phyloP scores from a whole-genome alignment of 768 basidiomycete species.

The Leccinum fibrillosum region DNA sequence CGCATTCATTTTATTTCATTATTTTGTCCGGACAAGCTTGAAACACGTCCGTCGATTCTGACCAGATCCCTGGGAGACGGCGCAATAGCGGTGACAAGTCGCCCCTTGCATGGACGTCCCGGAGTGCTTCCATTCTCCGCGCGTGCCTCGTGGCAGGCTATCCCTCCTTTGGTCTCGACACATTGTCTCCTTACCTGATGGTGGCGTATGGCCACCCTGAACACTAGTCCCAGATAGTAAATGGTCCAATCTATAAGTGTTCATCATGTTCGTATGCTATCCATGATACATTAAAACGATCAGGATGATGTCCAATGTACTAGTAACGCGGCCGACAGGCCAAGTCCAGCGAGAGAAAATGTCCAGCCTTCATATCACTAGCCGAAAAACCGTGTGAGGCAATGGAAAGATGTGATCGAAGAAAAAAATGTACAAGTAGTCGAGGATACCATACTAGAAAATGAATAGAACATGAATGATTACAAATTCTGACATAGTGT shows the following conservation, averaged over 20 bases:
- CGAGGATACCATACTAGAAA: slow-evolving; percentile 15
- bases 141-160: neutral
- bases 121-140: neutral
- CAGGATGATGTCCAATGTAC: slow-evolving; percentile 11
- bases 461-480: slow-evolving; percentile 35
- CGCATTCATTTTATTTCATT: neutral
- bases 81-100: slow-evolving; percentile 19
- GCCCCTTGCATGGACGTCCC: neutral
- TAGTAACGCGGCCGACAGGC: neutral
- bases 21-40: neutral
- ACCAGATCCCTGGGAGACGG: slow-evolving; percentile 27
- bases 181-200: neutral
- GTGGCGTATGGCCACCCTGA: neutral
- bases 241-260: neutral
- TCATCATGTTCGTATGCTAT: slow-evolving; percentile 21
- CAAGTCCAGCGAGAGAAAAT: neutral
- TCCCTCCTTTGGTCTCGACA: neutral
- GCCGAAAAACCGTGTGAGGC: neutral
- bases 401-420: neutral
- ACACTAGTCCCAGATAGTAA: neutral
- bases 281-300: slow-evolving; percentile 21
- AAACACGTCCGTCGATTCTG: neutral
- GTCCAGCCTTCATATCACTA: slow-evolving; percentile 11
- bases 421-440: slow-evolving; percentile 25
- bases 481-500: slow-evolving; percentile 65